Conservation (phyloP, 345 rosid genomes). For the Bretschneidera sinensis region DNA sequence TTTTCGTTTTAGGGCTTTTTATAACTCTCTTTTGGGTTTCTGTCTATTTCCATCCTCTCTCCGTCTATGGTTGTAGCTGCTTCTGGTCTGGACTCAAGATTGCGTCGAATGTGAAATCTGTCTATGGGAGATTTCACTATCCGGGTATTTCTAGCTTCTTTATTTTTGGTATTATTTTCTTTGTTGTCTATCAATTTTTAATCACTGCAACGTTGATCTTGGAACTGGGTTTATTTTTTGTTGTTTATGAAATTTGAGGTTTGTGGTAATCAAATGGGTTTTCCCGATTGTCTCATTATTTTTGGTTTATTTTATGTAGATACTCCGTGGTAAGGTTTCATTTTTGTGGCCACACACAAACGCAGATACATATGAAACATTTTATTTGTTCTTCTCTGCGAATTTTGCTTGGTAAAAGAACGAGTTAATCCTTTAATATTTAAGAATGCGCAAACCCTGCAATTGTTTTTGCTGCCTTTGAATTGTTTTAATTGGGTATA, state of each 20-base stretch:
- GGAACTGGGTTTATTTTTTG: not conserved
- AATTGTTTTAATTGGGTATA: too few relatives aligned
- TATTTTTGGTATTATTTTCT: not conserved
- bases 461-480: not conserved
- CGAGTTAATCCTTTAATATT: not conserved
- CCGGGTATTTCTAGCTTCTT: not conserved
- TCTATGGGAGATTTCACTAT: constrained; percentile 7
- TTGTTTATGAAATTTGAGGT: not conserved
- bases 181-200: not conserved
- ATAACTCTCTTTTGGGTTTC: constrained; percentile 12
- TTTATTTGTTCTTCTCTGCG: not conserved
- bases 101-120: not conserved
- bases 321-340: not conserved
- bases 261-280: constrained; percentile 4
- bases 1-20: constrained; percentile 18
- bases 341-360: not conserved
- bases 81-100: constrained; percentile 17
- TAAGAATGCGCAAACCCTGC: not conserved
- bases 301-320: not conserved
- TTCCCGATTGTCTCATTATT: not conserved
- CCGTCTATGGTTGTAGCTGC: constrained; percentile 4
- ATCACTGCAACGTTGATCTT: not conserved
- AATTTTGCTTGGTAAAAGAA: not conserved
- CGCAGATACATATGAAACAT: not conserved
- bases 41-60: constrained; percentile 14